Percentiles rank a stretch among this genome's conserved stretches.
phyloP scores from a whole-genome alignment of 768 basidiomycete genomes.

The Dendrothele bispora region DNA sequence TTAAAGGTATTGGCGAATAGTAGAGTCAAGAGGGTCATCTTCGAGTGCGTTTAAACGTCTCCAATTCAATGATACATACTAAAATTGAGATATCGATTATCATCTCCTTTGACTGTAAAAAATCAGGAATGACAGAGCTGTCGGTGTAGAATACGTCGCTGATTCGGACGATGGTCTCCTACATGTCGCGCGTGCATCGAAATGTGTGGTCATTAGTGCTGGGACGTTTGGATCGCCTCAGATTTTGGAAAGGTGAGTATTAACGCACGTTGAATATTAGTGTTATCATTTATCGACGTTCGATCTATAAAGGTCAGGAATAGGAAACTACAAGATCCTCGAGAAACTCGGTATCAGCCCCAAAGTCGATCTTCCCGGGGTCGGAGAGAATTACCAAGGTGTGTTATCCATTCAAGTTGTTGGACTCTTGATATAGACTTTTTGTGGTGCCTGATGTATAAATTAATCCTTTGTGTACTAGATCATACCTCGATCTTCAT shows the following conservation, averaged over 20 bases:
- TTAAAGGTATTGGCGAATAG: constrained; percentile 38
- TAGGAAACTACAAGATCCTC: constrained; percentile 55
- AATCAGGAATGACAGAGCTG: constrained; percentile 39
- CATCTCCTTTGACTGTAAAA: no score
- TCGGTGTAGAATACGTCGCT: constrained; percentile 52
- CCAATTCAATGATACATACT: background rate
- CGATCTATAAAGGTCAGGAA: constrained; percentile 48
- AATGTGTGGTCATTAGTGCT: constrained; percentile 49
- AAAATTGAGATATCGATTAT: background rate
- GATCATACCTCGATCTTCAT: constrained; percentile 40
- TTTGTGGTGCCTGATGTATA: background rate
- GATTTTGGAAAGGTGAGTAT: constrained; percentile 48
- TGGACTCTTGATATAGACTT: background rate
- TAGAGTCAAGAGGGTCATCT: constrained; percentile 46
- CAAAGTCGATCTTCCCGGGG: constrained; percentile 67
- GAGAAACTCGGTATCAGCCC: constrained; percentile 45
- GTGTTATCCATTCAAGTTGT: constrained; percentile 1
- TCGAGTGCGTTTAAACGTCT: constrained; percentile 45
- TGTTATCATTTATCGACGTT: background rate
- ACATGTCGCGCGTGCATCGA: constrained; percentile 34
- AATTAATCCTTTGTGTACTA: constrained; percentile 30
- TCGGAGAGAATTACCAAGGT: constrained; percentile 71
- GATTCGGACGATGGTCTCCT: constrained; percentile 17
- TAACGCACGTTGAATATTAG: background rate
- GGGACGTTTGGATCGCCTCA: constrained; percentile 57